Conservation (phyloP, 495 filamentous ascomycete species). For the Xeromyces bisporus region DNA sequence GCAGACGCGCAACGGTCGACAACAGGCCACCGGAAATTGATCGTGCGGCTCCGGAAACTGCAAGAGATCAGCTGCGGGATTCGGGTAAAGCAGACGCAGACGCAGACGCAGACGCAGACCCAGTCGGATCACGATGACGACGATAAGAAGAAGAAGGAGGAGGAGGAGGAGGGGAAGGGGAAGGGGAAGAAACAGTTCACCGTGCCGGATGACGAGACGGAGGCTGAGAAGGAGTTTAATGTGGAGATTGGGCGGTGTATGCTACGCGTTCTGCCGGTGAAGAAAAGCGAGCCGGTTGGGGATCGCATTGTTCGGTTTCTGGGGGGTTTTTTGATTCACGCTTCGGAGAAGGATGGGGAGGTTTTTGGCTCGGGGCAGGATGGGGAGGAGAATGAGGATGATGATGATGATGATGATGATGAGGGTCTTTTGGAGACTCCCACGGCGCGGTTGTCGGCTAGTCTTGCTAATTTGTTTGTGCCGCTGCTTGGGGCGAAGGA, state of each 20-base stretch:
- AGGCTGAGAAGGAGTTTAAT: slow-evolving; percentile 75
- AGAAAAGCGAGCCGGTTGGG: slow-evolving; percentile 81
- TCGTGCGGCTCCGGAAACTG: slow-evolving; percentile 67
- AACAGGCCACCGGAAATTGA: slow-evolving; percentile 76
- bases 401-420: slow-evolving; percentile 30
- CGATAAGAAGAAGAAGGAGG: slow-evolving; percentile 20
- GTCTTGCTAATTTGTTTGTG: slow-evolving; percentile 51
- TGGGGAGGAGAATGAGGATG: no score
- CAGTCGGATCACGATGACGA: no score
- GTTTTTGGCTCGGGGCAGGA: slow-evolving; percentile 24
- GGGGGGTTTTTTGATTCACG: slow-evolving; percentile 65
- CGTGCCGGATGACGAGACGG: slow-evolving; percentile 34
- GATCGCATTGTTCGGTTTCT: slow-evolving; percentile 74
- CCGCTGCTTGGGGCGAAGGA: slow-evolving; percentile 68
- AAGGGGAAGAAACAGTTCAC: slow-evolving; percentile 19
- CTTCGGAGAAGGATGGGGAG: slow-evolving; percentile 57
- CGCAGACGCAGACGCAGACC: no score
- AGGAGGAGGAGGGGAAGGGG: slow-evolving; percentile 18
- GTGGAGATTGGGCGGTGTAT: slow-evolving; percentile 68
- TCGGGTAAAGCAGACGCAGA: slow-evolving; percentile 31
- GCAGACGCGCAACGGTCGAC: slow-evolving; percentile 75
- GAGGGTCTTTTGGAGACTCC: slow-evolving; percentile 62
- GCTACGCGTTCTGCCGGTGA: slow-evolving; percentile 63
- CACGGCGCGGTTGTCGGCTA: slow-evolving; percentile 54
- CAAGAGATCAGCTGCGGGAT: slow-evolving; percentile 83